Conservation (phyloP, 31 red algal species). For the Asparagopsis taxiformis region DNA sequence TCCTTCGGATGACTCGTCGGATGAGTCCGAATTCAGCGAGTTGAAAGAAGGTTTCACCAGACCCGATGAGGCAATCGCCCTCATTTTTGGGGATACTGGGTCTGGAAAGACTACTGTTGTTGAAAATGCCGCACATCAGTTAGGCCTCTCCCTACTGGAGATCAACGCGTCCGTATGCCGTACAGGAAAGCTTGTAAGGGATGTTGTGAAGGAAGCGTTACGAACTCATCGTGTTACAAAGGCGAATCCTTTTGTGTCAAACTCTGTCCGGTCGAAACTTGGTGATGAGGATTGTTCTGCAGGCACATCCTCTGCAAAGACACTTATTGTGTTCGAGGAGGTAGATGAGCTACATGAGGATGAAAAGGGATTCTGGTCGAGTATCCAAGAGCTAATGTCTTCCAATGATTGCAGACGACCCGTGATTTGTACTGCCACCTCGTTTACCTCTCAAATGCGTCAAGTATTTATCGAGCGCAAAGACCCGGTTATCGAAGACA, state of each 20-base stretch:
- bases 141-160: slow-evolving; percentile 71
- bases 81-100: slow-evolving; percentile 55
- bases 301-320: slow-evolving; percentile 21
- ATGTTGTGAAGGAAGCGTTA: slow-evolving; percentile 55
- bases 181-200: slow-evolving; percentile 55
- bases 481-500: slow-evolving; percentile 25
- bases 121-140: slow-evolving; percentile 34
- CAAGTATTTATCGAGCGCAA: slow-evolving; percentile 46
- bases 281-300: not conserved
- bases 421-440: slow-evolving; percentile 65
- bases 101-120: slow-evolving; percentile 72
- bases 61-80: slow-evolving; percentile 30
- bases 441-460: slow-evolving; percentile 41
- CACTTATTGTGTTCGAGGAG: slow-evolving; percentile 81
- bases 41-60: not conserved
- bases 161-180: slow-evolving; percentile 64
- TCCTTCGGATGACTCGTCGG: not conserved
- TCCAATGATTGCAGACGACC: slow-evolving; percentile 50
- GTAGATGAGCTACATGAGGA: slow-evolving; percentile 71
- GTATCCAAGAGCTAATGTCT: slow-evolving; percentile 38
- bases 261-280: not conserved
- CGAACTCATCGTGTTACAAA: slow-evolving; percentile 55
- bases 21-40: not conserved
- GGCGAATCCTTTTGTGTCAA: not conserved
- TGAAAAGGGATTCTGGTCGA: slow-evolving; percentile 80